A percentile compares a stretch with the other conserved stretches of the same genome.
Evolutionary conservation across 106 monocot species (phyloP).

Genomic region (Apostasia ramifera): DNA sequence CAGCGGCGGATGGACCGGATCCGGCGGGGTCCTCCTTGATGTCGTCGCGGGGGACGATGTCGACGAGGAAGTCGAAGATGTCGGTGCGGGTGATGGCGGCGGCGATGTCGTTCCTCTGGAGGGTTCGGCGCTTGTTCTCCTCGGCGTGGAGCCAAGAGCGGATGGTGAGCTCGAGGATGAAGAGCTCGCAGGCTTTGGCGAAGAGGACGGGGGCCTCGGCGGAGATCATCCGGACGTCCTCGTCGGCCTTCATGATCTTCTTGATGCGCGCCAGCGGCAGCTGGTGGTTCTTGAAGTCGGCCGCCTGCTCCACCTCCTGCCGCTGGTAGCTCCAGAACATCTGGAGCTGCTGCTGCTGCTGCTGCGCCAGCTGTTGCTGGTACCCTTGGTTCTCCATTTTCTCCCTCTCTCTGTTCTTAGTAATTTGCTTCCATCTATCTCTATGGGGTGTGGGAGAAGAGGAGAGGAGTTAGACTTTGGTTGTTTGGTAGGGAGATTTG

Average conservation of each 20-base stretch:
- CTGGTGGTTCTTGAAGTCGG: constrained; percentile 85
- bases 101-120: constrained; percentile 82
- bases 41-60: constrained; percentile 56
- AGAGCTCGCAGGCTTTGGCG: constrained; percentile 85
- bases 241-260: constrained; percentile 91
- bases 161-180: constrained; percentile 84
- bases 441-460: no score
- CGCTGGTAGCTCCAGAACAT: constrained; percentile 89
- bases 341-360: constrained; percentile 78
- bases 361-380: constrained; percentile 39
- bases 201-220: constrained; percentile 79
- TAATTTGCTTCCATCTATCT: no score
- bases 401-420: no score
- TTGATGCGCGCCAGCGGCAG: constrained; percentile 81
- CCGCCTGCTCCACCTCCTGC: constrained; percentile 57
- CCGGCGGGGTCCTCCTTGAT: constrained; percentile 21
- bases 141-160: constrained; percentile 82
- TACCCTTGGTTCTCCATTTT: no score
- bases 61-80: constrained; percentile 57
- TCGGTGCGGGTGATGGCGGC: constrained; percentile 66
- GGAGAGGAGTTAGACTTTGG: no score
- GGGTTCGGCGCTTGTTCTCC: constrained; percentile 74
- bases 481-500: no score
- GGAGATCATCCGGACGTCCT: constrained; percentile 85
- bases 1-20: constrained; percentile 9